Conservation (phyloP, 2,329 filamentous ascomycete genomes). For the Botryotinia globosa region DNA sequence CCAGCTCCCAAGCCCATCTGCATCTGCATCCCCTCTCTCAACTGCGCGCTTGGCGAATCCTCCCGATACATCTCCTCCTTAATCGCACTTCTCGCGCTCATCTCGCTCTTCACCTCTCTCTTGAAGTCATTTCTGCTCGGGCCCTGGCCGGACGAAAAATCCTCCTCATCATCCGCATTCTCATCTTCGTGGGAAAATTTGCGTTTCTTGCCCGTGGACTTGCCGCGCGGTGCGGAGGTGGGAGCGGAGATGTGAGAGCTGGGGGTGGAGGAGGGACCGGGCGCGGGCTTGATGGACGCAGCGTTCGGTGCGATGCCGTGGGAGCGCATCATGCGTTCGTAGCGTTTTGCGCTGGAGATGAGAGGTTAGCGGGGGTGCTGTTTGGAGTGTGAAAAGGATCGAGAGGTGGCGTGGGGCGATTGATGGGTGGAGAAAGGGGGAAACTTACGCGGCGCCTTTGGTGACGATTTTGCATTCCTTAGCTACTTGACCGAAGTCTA, state of each 20-base stretch:
- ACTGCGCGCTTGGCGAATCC: background rate
- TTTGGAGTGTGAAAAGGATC: background rate
- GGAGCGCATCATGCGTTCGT: slow-evolving; percentile 62
- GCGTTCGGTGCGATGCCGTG: slow-evolving; percentile 46
- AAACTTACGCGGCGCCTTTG: slow-evolving; percentile 68
- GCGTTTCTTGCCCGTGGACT: slow-evolving; percentile 28
- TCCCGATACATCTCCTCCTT: background rate
- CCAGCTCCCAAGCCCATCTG: background rate
- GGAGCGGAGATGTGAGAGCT: slow-evolving; percentile 2
- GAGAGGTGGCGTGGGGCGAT: background rate
- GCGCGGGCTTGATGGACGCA: slow-evolving; percentile 30
- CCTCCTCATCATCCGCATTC: slow-evolving; percentile 31
- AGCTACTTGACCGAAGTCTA: slow-evolving; percentile 65
- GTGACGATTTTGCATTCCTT: slow-evolving; percentile 59
- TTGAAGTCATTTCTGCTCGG: slow-evolving; percentile 18
- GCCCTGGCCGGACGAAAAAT: slow-evolving; percentile 2
- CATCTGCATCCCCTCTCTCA: background rate
- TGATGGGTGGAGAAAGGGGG: background rate
- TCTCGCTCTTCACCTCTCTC: slow-evolving; percentile 1
- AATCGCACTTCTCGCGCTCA: background rate
- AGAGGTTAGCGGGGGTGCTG: background rate
- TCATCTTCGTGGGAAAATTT: slow-evolving; percentile 28
- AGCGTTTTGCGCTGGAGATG: slow-evolving; percentile 60
- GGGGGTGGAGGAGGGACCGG: slow-evolving; percentile 18
- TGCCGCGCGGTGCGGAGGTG: slow-evolving; percentile 7